Conservation (phyloP, 2,329 filamentous ascomycete genomes). For the Penicillium sp. region DNA sequence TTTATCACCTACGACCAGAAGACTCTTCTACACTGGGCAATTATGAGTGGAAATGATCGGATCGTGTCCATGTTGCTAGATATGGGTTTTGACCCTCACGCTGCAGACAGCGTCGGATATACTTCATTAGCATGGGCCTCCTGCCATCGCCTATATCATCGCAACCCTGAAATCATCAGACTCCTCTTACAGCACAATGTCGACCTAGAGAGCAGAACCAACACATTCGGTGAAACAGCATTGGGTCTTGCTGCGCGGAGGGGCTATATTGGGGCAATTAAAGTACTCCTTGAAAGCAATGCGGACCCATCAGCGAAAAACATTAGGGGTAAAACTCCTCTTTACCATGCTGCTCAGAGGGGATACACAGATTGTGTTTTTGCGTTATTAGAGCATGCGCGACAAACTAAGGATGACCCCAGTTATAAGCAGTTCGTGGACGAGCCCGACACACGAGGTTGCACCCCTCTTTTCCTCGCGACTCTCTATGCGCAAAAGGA, state of each 20-base stretch:
- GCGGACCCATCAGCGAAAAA: not conserved
- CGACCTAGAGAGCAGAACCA: not conserved
- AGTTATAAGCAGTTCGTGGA: not conserved
- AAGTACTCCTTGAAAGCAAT: slow-evolving; percentile 1
- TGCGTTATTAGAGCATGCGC: not conserved
- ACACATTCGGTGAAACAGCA: not conserved
- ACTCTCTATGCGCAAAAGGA: slow-evolving; percentile 6
- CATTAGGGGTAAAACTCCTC: not conserved
- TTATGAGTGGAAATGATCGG: slow-evolving; percentile 16
- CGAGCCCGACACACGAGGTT: not conserved
- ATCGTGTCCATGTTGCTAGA: slow-evolving; percentile 30
- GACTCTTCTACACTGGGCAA: slow-evolving; percentile 28
- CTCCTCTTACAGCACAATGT: slow-evolving; percentile 4
- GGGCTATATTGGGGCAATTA: not conserved
- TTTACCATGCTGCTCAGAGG: not conserved
- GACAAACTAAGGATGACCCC: not conserved
- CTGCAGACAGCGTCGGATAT: not conserved
- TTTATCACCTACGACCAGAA: slow-evolving; percentile 31
- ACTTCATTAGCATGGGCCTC: slow-evolving; percentile 4
- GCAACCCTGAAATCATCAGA: not conserved
- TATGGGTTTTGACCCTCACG: slow-evolving; percentile 24
- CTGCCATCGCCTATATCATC: not conserved
- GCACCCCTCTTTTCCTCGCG: slow-evolving; percentile 13
- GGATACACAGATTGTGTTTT: slow-evolving; percentile 1
- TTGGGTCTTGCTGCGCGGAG: not conserved